Evolutionary conservation across 768 basidiomycete species (phyloP), one percentile per base, ranked within the genome.

Genomic region (Pleurotus pulmonarius): DNA sequence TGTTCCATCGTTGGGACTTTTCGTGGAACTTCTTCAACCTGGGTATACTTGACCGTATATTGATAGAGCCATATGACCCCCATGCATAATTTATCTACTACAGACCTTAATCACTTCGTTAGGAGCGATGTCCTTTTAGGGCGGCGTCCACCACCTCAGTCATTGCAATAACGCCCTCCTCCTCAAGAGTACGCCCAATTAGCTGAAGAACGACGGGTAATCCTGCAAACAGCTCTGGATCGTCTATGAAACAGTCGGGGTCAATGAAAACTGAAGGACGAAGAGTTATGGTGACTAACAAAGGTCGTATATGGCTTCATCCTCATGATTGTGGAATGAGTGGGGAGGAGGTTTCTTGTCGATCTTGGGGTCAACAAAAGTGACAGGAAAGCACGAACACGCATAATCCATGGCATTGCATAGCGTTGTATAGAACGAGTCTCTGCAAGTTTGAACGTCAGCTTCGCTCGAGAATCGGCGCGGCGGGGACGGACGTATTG

Each of bases 371-470:
- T 88, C 78, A 7, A 89, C 84, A 39, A 63, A 73, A 0, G 85
- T 77, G 16, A 89, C 87, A 0, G 91, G 90, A 57, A 92, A 77
- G 11, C 81, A 70, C 6, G 81, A 70, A 1, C 82, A 74, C 0
- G 85, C 68, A 59, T 85, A 90, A 63, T 92, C 90, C n/a, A 86
- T 75, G 9, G 76, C 65, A 60, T 87, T 92, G 80, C 83, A 87
- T 34, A 85, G 70, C n/a, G 70, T 73, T 0, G 88, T 88, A 61
- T 87, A 90, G 46, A 69, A 61, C 9, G 73, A 71, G 56, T 66
- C 66, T 16, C 85, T 87, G 53, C 7, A 13, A 20, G 2, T 44
- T 18, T 37, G 44, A 13, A 52, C 41, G 60, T 46, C 41, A 65
- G 29, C 29, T 34, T 34, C 29, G 29, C 9, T 39, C 16, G 52